phyloP scores from a whole-genome alignment of 1,284 basidiomycete genomes.

The Hemileia vastatrix region DNA sequence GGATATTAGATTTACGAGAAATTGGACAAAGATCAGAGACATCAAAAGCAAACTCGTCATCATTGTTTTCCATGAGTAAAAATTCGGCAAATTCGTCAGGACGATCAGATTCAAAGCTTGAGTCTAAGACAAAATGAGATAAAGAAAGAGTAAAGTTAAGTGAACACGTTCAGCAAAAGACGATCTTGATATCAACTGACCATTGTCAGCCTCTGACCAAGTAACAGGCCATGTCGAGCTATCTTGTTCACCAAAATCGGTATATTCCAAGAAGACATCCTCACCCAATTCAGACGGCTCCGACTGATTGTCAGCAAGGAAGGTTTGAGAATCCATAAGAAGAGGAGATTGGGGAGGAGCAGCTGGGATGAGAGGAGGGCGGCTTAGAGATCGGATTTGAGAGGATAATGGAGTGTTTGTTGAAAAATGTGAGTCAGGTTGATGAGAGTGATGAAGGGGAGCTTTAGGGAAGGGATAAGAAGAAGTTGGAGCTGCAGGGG shows the following conservation, averaged over 20 bases:
- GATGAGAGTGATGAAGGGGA: no score
- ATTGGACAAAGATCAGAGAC: not conserved
- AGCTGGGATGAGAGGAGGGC: no score
- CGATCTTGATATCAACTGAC: slow-evolving; percentile 1
- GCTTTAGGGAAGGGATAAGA: no score
- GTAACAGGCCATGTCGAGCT: slow-evolving; percentile 16
- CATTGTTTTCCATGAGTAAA: slow-evolving; percentile 10
- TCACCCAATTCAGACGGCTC: slow-evolving; percentile 19
- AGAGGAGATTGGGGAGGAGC: no score
- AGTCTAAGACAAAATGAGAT: not conserved
- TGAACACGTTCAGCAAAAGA: not conserved
- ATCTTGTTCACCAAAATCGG: slow-evolving; percentile 16
- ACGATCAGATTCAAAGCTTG: not conserved
- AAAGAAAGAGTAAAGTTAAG: not conserved
- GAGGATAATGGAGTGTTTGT: no score
- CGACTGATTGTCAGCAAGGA: no score
- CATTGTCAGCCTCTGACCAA: slow-evolving; percentile 21
- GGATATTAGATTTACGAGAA: not conserved
- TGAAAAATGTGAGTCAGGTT: no score
- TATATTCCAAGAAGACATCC: slow-evolving; percentile 22
- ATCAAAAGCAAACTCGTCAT: slow-evolving; percentile 1
- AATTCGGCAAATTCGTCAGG: slow-evolving; percentile 18
- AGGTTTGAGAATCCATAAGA: no score
- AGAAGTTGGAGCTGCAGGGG: no score
- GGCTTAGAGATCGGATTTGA: no score